Conservation (phyloP, 148 eudicot genomes). For the Camellia sinensis region DNA sequence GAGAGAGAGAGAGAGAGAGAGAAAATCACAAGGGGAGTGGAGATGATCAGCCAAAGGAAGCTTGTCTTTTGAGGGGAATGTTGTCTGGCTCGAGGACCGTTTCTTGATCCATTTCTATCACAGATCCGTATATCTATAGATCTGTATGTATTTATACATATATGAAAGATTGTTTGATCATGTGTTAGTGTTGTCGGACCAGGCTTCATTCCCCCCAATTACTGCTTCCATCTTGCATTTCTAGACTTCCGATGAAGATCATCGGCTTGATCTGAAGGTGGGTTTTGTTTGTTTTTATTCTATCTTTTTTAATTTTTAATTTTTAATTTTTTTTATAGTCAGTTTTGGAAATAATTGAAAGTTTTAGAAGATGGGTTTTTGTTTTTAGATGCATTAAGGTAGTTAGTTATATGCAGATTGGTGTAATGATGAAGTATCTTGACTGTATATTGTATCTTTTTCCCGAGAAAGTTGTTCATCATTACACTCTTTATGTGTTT, state of each 20-base stretch:
- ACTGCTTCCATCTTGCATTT: not conserved
- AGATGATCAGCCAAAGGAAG: conserved; percentile 19
- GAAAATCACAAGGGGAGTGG: conserved; percentile 1
- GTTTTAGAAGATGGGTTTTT: not conserved
- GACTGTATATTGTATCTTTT: conserved; percentile 15
- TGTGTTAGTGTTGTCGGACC: conserved; percentile 45
- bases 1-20: not conserved
- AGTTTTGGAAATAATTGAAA: not conserved
- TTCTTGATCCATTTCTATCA: not conserved
- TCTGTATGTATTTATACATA: not conserved
- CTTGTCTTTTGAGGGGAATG: conserved; percentile 63
- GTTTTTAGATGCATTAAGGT: not conserved
- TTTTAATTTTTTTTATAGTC: not conserved
- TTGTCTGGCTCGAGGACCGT: conserved; percentile 83
- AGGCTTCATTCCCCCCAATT: conserved; percentile 71
- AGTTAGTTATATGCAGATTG: conserved; percentile 40
- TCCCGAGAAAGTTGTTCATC: conserved; percentile 19
- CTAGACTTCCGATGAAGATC: not conserved
- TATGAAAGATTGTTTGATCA: not conserved
- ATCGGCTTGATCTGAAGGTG: conserved; percentile 14
- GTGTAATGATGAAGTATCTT: conserved; percentile 52
- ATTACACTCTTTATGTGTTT: conserved; percentile 9
- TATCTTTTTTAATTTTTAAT: not conserved
- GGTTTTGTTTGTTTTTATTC: not conserved
- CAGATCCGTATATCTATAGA: not conserved